Evolutionary conservation across 352 stramenopile species (phyloP).

Genomic region (Blastocystis sp.): DNA sequence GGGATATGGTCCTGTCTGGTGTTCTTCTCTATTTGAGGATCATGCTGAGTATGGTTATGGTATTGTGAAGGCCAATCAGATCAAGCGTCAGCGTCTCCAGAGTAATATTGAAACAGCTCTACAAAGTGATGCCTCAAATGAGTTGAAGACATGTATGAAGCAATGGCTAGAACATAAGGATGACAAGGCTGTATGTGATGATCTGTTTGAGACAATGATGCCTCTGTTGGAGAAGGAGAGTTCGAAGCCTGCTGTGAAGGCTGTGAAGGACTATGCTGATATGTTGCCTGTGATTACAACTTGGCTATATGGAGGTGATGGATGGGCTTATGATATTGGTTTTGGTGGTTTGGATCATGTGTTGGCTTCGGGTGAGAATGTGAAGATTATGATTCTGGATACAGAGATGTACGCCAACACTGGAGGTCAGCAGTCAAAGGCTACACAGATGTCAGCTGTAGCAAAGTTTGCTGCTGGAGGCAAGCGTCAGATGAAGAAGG

Average conservation of each 20-base stretch:
- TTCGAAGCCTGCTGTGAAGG: slow-evolving; percentile 63
- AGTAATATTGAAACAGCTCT: slow-evolving; percentile 65
- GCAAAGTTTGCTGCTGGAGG: too few relatives aligned
- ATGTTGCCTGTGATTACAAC: slow-evolving; percentile 71
- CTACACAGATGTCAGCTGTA: too few relatives aligned
- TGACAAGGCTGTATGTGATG: slow-evolving; percentile 68
- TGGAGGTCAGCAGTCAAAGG: too few relatives aligned
- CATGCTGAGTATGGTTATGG: slow-evolving; percentile 68
- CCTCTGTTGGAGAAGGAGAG: slow-evolving; percentile 57
- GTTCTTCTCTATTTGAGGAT: slow-evolving; percentile 69
- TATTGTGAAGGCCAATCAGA: slow-evolving; percentile 67
- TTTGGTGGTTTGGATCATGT: slow-evolving; percentile 71
- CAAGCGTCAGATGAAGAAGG: too few relatives aligned
- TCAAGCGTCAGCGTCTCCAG: slow-evolving; percentile 67
- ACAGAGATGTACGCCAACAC: too few relatives aligned
- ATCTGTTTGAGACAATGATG: slow-evolving; percentile 67
- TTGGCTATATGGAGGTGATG: slow-evolving; percentile 71
- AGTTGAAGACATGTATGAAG: slow-evolving; percentile 67
- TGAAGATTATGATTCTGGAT: slow-evolving; percentile 72
- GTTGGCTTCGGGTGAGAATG: slow-evolving; percentile 70
- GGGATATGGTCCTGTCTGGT: slow-evolving; percentile 66
- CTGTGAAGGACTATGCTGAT: slow-evolving; percentile 69
- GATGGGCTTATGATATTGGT: slow-evolving; percentile 72
- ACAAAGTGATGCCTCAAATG: slow-evolving; percentile 52
- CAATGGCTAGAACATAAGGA: slow-evolving; percentile 70